Evolutionary conservation across 2,329 filamentous ascomycete genomes (phyloP), one percentile per base, ranked within the genome.

Genomic region (Aureobasidium namibiae): DNA sequence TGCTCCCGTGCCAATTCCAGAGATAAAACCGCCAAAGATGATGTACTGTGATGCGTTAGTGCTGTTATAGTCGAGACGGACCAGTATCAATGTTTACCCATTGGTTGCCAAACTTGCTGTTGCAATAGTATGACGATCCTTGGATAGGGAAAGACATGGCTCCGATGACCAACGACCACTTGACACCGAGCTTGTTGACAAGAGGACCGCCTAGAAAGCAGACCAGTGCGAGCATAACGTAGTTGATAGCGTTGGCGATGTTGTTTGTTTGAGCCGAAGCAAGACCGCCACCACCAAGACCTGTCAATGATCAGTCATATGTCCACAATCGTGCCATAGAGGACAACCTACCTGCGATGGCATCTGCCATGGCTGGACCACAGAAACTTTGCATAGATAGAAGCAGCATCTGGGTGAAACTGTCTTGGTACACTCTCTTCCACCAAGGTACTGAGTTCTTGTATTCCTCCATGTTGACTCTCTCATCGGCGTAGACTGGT

Each of bases 391-490:
- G 76, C 10, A 78, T 65, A 41, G 75, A 78, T 11, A 79, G 65
- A 4, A 78, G 68, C 64, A 78, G 65, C 76, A 79, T 78, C 66
- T 79, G 76, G 5, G 76, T 78, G 63, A 79, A 69, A 62, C 76
- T 78, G 62, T 78, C 74, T 61, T 75, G 74, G 67, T 74, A 75
- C 4, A 78, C 62, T 3, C 74, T 71, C 62, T 75, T 77, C 76
- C 76, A 78, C 4, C 68, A 61, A 1, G 76, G 76, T 1, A 68
- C 67, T 1, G 59, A 66, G 8, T 64, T 61, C 14, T 62, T 63
- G 56, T 70, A 70, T 34, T 67, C 66, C 24, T 65, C 66, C 67
- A 77, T 74, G 56, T 77, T 71, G 52, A 78, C 65, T 13, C 64
- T 69, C 24, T 69, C 67, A 21, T 70, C 66, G 21, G 62, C 57